Percentiles rank a stretch among this genome's conserved stretches.
These are phyloP conservation scores for Rugonectria rugulosa DNA, from an alignment of 2,329 filamentous ascomycete genomes.

Conservation along the genomic window DNA sequence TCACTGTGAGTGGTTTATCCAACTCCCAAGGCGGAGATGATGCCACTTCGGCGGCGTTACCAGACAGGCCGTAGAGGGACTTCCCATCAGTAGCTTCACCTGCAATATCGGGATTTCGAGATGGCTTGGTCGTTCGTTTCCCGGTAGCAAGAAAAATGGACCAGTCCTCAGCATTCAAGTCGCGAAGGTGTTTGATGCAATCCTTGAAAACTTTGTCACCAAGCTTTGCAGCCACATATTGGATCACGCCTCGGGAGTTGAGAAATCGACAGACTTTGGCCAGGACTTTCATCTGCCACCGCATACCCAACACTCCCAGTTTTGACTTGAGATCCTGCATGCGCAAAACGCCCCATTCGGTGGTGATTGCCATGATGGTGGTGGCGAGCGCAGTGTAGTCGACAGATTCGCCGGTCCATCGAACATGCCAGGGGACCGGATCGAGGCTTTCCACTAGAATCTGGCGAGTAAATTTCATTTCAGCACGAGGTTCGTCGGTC, in stretches of 20 bases:
- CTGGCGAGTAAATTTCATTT: constrained; percentile 50
- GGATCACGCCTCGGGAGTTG: constrained; percentile 61
- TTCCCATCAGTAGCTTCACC: constrained; percentile 37
- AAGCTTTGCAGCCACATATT: constrained; percentile 64
- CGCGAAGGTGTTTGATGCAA: constrained; percentile 65
- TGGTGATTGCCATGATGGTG: constrained; percentile 63
- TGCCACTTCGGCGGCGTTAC: constrained; percentile 36
- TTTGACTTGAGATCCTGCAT: constrained; percentile 66
- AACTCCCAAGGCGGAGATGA: constrained; percentile 43
- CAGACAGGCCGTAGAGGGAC: constrained; percentile 29
- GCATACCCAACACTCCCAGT: constrained; percentile 61
- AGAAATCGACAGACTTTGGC: constrained; percentile 67
- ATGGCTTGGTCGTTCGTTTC: constrained; percentile 42
- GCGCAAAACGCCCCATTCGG: constrained; percentile 65
- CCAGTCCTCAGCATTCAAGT: constrained; percentile 66
- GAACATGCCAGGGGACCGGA: constrained; percentile 62
- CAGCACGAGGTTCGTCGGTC: constrained; percentile 35
- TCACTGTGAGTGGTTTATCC: constrained; percentile 45
- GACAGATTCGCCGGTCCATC: constrained; percentile 66
- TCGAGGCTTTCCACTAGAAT: constrained; percentile 55
- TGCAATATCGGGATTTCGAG: constrained; percentile 33
- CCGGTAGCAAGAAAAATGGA: constrained; percentile 60
- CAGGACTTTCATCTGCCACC: constrained; percentile 67
- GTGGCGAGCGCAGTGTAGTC: constrained; percentile 65
- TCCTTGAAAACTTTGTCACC: constrained; percentile 65